Evolutionary conservation across 2,329 filamentous ascomycete species (phyloP).

Genomic region (Stylonectria norvegica): DNA sequence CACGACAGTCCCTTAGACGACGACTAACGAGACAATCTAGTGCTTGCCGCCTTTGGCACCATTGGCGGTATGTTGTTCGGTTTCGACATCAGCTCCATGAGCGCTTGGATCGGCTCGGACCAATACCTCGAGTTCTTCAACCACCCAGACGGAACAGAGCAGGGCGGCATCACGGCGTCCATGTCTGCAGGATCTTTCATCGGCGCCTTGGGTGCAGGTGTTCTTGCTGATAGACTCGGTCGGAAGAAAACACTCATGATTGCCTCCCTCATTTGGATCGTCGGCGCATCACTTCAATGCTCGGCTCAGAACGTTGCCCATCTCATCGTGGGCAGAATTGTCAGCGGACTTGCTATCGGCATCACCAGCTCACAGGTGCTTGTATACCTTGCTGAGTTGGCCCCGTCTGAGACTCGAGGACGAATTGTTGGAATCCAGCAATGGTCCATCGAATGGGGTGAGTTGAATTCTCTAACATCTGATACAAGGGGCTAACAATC

Average conservation of each 20-base stretch:
- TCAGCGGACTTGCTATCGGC: conserved; percentile 64
- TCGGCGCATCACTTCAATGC: conserved; percentile 58
- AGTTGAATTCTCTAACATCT: background rate
- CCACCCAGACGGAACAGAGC: conserved; percentile 41
- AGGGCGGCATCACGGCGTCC: conserved; percentile 49
- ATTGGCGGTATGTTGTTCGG: conserved; percentile 47
- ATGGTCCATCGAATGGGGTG: conserved; percentile 65
- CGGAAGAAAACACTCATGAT: conserved; percentile 45
- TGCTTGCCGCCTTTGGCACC: conserved; percentile 38
- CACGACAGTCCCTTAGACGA: background rate
- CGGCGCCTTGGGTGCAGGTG: conserved; percentile 43
- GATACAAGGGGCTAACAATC: too few species aligned
- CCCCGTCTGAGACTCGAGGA: conserved; percentile 55
- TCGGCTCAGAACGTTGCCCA: conserved; percentile 56
- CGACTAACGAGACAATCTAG: conserved; percentile 21
- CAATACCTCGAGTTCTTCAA: conserved; percentile 53
- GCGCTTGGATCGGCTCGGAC: conserved; percentile 51
- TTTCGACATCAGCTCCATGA: conserved; percentile 58
- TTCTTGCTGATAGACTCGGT: conserved; percentile 45
- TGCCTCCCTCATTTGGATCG: conserved; percentile 47
- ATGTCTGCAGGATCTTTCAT: conserved; percentile 48
- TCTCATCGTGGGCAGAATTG: conserved; percentile 52
- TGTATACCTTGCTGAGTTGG: conserved; percentile 66
- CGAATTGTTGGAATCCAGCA: conserved; percentile 69
- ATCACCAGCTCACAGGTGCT: conserved; percentile 66